Evolutionary conservation across 208 protist genomes (phyloP).

Genomic region (Balamuthia mandrillaris): DNA sequence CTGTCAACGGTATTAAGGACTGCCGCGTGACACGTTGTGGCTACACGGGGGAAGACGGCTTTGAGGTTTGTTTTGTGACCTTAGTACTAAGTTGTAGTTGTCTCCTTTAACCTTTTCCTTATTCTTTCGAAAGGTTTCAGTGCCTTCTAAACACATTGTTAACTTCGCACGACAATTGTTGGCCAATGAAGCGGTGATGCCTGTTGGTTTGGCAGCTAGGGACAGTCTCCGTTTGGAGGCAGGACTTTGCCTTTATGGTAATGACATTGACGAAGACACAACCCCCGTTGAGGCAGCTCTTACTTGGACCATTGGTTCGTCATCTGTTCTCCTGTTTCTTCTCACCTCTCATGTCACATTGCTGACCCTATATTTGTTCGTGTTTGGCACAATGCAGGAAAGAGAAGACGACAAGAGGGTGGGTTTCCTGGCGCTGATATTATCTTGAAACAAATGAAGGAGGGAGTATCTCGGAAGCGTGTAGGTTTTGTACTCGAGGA

Average conservation of each 20-base stretch:
- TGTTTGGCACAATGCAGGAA: constrained; percentile 52
- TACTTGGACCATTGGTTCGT: constrained; percentile 85
- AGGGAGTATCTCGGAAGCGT: constrained; percentile 74
- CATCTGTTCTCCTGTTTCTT: neutral
- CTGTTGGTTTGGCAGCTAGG: constrained; percentile 7
- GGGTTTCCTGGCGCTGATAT: constrained; percentile 86
- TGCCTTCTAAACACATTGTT: neutral
- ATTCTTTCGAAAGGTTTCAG: neutral
- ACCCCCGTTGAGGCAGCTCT: constrained; percentile 89
- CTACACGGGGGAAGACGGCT: constrained; percentile 98
- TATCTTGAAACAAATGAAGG: constrained; percentile 77
- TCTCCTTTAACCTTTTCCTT: neutral
- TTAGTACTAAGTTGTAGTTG: neutral
- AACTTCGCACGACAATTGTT: constrained; percentile 1
- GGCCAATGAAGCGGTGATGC: neutral
- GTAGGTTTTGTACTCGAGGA: constrained; percentile 86
- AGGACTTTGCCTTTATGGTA: constrained; percentile 95
- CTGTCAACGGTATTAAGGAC: constrained; percentile 53
- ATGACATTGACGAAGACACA: constrained; percentile 90
- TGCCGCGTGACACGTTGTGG: constrained; percentile 78
- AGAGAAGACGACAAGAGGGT: constrained; percentile 85
- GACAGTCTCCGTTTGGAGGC: constrained; percentile 82
- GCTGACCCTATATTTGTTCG: neutral
- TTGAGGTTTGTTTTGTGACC: constrained; percentile 87
- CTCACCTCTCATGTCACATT: neutral